Conservation (phyloP, 352 stramenopile species). For the Pythium aquatile region DNA sequence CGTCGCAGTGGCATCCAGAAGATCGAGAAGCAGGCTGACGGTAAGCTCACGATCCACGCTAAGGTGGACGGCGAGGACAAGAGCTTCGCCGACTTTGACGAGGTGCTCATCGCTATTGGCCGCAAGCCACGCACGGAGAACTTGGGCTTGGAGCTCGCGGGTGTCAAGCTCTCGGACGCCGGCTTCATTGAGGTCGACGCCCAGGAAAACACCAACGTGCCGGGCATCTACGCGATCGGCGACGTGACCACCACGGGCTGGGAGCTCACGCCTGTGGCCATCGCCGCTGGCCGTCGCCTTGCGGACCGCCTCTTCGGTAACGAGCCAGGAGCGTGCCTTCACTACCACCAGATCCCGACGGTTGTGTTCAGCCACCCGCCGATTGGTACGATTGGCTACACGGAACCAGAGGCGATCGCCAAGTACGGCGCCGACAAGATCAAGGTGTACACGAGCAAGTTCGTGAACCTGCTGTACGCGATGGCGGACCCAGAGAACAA, state of each 20-base stretch:
- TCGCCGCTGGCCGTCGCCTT: constrained; percentile 87
- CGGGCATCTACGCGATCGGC: constrained; percentile 90
- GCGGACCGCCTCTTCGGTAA: constrained; percentile 90
- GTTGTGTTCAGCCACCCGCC: constrained; percentile 97
- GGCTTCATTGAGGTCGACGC: constrained; percentile 91
- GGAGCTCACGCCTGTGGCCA: constrained; percentile 89
- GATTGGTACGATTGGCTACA: constrained; percentile 95
- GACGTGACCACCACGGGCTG: constrained; percentile 88
- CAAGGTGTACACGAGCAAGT: constrained; percentile 95
- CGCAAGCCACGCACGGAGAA: constrained; percentile 83
- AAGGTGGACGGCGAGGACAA: constrained; percentile 57
- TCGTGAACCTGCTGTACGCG: constrained; percentile 95
- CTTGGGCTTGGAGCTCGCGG: constrained; percentile 79
- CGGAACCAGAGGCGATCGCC: constrained; percentile 88
- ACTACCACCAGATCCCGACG: constrained; percentile 95
- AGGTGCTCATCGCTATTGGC: constrained; percentile 77
- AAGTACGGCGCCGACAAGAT: constrained; percentile 94
- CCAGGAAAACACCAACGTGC: constrained; percentile 88
- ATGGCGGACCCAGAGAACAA: constrained; percentile 91
- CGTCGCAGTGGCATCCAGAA: constrained; percentile 53
- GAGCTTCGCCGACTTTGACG: constrained; percentile 49
- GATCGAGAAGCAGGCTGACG: constrained; percentile 86
- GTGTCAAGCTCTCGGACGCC: constrained; percentile 69
- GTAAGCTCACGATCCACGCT: constrained; percentile 68
- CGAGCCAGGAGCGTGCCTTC: constrained; percentile 63